Evolutionary conservation across 306 rosid species (phyloP).

Genomic region (Boehmeria nivea): DNA sequence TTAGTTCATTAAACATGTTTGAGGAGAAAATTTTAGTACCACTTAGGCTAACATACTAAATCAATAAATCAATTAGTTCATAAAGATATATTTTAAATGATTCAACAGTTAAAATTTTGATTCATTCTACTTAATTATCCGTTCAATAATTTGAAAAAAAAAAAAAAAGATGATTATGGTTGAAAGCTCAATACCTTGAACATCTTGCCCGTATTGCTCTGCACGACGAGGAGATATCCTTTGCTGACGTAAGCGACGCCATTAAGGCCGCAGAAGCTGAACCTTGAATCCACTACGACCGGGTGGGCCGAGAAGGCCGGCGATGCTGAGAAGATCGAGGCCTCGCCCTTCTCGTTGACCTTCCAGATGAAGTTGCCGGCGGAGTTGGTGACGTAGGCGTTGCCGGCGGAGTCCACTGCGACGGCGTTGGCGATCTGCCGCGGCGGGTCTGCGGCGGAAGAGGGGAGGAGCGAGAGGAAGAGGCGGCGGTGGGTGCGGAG

Average conservation of each 20-base stretch:
- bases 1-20: too few species aligned
- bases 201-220: constrained; percentile 73
- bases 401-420: constrained; percentile 56
- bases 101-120: too few species aligned
- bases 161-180: too few species aligned
- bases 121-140: too few species aligned
- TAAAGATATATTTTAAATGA: too few species aligned
- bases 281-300: constrained; percentile 23
- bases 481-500: constrained; percentile 45
- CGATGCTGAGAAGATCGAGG: constrained; percentile 62
- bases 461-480: constrained; percentile 52
- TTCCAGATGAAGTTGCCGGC: constrained; percentile 70
- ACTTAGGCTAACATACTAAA: too few species aligned
- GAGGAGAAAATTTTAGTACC: too few species aligned
- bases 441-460: not conserved
- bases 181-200: constrained; percentile 26
- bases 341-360: constrained; percentile 44
- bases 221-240: constrained; percentile 70
- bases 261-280: constrained; percentile 52
- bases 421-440: constrained; percentile 62
- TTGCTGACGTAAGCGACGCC: constrained; percentile 67
- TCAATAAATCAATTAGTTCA: too few species aligned
- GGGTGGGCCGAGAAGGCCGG: constrained; percentile 37
- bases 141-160: too few species aligned
- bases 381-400: constrained; percentile 78